These are phyloP conservation scores for Tolypocladium tropicale DNA, from an alignment of 2,329 filamentous ascomycete species.

Conservation along the genomic window DNA sequence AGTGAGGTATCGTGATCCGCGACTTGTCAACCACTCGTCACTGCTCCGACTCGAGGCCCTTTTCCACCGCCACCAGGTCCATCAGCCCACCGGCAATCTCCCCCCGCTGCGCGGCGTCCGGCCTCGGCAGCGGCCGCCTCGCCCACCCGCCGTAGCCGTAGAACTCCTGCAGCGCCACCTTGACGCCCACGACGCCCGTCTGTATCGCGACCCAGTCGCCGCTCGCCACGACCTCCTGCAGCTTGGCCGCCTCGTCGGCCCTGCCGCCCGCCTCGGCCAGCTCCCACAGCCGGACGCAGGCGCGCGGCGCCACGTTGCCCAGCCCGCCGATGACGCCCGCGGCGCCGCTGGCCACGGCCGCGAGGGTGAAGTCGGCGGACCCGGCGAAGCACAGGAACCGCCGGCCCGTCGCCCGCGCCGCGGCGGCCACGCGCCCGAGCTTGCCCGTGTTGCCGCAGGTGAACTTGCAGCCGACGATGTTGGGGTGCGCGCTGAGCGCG, in stretches of 20 bases:
- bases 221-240: constrained; percentile 54
- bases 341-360: constrained; percentile 58
- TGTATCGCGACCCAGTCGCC: constrained; percentile 63
- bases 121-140: constrained; percentile 52
- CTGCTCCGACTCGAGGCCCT: constrained; percentile 27
- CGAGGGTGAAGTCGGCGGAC: constrained; percentile 63
- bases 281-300: constrained; percentile 50
- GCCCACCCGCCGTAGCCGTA: constrained; percentile 54
- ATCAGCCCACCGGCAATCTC: constrained; percentile 44
- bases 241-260: constrained; percentile 43
- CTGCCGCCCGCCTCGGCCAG: constrained; percentile 51
- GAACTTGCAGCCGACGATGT: constrained; percentile 53
- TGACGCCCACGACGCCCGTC: constrained; percentile 58
- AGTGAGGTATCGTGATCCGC: not conserved
- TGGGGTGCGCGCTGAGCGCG: constrained; percentile 38
- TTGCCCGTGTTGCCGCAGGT: constrained; percentile 56
- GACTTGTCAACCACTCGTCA: not conserved
- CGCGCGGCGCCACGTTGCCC: constrained; percentile 58
- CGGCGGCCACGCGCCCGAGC: constrained; percentile 36
- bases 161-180: constrained; percentile 51
- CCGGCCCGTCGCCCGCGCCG: constrained; percentile 19
- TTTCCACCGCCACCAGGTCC: constrained; percentile 59
- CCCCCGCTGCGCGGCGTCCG: constrained; percentile 45
- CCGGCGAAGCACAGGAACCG: constrained; percentile 61
- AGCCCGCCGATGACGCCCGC: constrained; percentile 65